Base-by-base conservation (phyloP, 805 yeast species). In the Candida silvicultrix region DNA sequence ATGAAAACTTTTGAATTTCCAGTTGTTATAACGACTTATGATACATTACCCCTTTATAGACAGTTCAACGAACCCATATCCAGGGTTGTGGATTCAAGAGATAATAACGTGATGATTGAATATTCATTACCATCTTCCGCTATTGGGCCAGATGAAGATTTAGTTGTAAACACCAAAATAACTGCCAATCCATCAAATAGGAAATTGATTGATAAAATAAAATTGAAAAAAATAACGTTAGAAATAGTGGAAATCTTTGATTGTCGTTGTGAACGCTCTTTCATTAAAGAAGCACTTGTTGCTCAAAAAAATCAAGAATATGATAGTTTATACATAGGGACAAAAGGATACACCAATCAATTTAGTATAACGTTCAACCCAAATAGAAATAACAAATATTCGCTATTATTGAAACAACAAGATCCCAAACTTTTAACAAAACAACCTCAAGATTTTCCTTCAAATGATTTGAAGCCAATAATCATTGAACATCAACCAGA, bases 81-180 rank as follows among this genome's bases (percentile, higher is more conserved):
- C 12, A 78, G 73, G 47, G 58, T 65, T 2, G 64, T 65, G 4
- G 66, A 62, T 15, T 73, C 83, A 1, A 63, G 68, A 16, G 85
- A 81, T 55, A 67, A 69, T 11, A 75, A 71, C 48, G 68, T 76
- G 11, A 55, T 73, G 29, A 66, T 75, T 9, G 76, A 74, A 20
- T 65, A 75, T 42, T 62, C 66, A 7, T 52, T 81, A 18, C 77
- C 81, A 1, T 69, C 70, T 6, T 69, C 80, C 6, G 74, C 83
- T 29, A 69, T 81, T n/a, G 83, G 85, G 1, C 82, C 82, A 0
- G 69, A 68, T 43, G 89, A 82, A 56, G 60, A 64, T 7, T 55
- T 81, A 8, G 52, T 56, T 7, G 43, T 80, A 6, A 57, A 60
- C 29, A 53, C 72, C 18, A 70, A 69, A 36, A 56, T 79, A 1